These are phyloP conservation scores for Scutellaria barbata DNA, from an alignment of 257 asterid genomes.

Conservation along the genomic window DNA sequence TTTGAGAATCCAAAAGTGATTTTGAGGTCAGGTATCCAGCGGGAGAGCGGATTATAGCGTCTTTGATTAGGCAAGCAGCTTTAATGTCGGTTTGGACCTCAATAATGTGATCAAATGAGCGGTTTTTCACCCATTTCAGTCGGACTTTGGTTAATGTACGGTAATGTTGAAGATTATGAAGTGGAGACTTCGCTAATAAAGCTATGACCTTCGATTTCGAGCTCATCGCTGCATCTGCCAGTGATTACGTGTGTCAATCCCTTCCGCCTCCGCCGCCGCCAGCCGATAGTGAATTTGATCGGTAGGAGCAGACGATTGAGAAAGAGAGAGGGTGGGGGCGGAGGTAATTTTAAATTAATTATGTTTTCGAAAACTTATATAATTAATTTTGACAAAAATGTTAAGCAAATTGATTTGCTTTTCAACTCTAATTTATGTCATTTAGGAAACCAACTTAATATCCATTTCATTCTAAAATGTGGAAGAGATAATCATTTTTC, in stretches of 20 bases:
- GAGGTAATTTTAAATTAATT: no score
- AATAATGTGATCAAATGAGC: conserved; percentile 79
- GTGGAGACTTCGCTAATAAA: conserved; percentile 32
- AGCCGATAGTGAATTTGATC: not conserved
- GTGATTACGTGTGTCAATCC: not conserved
- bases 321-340: no score
- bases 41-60: conserved; percentile 72
- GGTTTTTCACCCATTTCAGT: conserved; percentile 92
- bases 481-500: no score
- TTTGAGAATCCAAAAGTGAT: conserved; percentile 69
- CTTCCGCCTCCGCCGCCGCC: not conserved
- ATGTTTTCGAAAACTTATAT: no score
- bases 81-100: conserved; percentile 80
- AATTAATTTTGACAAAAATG: no score
- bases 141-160: conserved; percentile 73
- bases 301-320: not conserved
- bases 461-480: no score
- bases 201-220: conserved; percentile 31
- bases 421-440: no score
- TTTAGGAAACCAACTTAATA: no score
- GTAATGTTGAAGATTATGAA: conserved; percentile 46
- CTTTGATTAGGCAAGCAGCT: conserved; percentile 82
- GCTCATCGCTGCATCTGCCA: conserved; percentile 40
- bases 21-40: conserved; percentile 67
- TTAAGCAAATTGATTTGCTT: no score